Conservation (phyloP, 345 rosid genomes). For the Populus tremula region DNA sequence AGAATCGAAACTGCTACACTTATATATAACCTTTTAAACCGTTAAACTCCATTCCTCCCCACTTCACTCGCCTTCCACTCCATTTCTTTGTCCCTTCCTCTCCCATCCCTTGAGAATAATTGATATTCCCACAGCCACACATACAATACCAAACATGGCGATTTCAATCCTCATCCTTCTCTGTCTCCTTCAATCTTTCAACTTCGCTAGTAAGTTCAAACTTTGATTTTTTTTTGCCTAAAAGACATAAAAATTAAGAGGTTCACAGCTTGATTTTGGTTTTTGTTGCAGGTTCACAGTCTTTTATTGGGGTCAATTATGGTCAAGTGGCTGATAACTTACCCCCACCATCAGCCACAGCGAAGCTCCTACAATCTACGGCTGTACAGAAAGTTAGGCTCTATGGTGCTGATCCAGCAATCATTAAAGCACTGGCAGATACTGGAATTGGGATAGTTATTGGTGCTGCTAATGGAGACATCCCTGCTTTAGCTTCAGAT, state of each 20-base stretch:
- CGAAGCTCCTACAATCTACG: conserved; percentile 76
- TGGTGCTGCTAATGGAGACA: conserved; percentile 63
- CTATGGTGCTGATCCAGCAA: conserved; percentile 68
- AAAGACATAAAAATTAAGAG: neutral
- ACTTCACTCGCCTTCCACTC: neutral
- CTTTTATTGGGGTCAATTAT: conserved; percentile 83
- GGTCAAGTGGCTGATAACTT: conserved; percentile 82
- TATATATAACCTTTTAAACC: neutral
- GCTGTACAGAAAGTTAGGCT: conserved; percentile 68
- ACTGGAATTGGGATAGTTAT: conserved; percentile 75
- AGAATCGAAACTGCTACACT: neutral
- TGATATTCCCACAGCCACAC: no score
- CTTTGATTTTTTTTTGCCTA: neutral
- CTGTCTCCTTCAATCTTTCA: conserved; percentile 30
- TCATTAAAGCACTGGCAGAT: conserved; percentile 71
- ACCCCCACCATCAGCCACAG: conserved; percentile 64
- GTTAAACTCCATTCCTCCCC: neutral
- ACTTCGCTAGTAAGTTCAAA: conserved; percentile 43
- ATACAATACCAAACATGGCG: conserved; percentile 1
- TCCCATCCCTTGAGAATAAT: neutral
- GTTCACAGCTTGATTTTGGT: neutral
- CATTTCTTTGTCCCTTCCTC: neutral
- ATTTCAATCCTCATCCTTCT: conserved; percentile 18
- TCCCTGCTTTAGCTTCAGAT: conserved; percentile 72
- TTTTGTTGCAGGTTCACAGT: conserved; percentile 47